A percentile compares a stretch with the other conserved stretches of the same genome.
phyloP scores from a whole-genome alignment of 1,284 basidiomycete genomes.

The Naganishia sp. region DNA sequence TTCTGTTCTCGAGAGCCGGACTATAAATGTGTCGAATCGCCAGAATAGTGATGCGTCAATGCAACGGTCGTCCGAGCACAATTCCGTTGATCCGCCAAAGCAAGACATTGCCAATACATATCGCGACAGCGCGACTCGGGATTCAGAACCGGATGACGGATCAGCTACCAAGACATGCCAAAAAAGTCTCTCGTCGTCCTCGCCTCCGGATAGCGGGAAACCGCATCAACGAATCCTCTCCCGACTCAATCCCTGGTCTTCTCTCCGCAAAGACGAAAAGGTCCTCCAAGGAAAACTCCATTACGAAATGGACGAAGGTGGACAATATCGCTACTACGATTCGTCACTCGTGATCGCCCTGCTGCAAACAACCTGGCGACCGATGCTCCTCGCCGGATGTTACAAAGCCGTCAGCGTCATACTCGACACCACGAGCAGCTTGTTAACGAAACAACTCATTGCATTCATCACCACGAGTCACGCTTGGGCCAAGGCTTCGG shows the following conservation, averaged over 20 bases:
- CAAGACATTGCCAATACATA: too few relatives aligned
- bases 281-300: conserved; percentile 7
- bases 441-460: conserved; percentile 65
- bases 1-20: too few relatives aligned
- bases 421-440: conserved; percentile 63
- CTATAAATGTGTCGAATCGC: too few relatives aligned
- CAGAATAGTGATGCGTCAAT: too few relatives aligned
- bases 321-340: conserved; percentile 8
- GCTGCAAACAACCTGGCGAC: conserved; percentile 11
- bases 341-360: conserved; percentile 5
- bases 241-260: neutral
- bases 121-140: too few relatives aligned
- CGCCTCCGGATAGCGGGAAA: too few relatives aligned
- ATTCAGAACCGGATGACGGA: neutral
- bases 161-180: neutral
- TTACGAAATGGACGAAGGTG: neutral
- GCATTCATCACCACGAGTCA: conserved; percentile 59
- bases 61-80: too few relatives aligned
- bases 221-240: neutral
- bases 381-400: conserved; percentile 10
- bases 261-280: neutral
- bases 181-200: neutral
- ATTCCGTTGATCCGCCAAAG: too few relatives aligned
- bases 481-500: conserved; percentile 11
- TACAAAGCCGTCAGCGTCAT: conserved; percentile 30